Percentiles rank a stretch among this genome's conserved stretches.
Conservation (phyloP, 1,284 basidiomycete species). For the Leucoagaricus sp. region DNA sequence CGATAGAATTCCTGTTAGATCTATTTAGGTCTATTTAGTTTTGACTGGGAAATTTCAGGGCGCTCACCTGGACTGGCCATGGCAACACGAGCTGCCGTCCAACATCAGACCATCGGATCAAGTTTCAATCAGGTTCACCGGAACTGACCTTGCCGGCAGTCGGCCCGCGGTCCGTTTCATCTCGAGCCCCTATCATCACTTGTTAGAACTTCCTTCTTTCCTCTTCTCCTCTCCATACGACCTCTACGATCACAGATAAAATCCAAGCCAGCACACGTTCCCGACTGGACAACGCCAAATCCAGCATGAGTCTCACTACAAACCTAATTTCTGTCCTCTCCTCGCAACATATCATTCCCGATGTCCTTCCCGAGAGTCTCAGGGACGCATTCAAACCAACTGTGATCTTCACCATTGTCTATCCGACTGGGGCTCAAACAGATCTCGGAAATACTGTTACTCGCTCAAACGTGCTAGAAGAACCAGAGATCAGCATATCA, state of each 20-base stretch:
- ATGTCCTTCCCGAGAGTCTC: constrained; percentile 46
- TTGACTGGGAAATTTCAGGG: too few species aligned
- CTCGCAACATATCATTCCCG: constrained; percentile 52
- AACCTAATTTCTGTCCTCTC: constrained; percentile 40
- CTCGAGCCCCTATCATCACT: background rate
- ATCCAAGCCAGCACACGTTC: background rate
- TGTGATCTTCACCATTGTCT: constrained; percentile 54
- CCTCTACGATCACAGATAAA: background rate
- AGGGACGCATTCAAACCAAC: constrained; percentile 43
- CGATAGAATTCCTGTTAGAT: too few species aligned
- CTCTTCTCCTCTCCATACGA: background rate
- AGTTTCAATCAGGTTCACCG: too few species aligned
- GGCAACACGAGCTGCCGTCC: too few species aligned
- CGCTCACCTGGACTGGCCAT: too few species aligned
- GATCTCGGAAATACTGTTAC: constrained; percentile 51
- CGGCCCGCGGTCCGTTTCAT: background rate
- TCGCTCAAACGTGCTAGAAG: constrained; percentile 47
- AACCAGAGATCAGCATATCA: constrained; percentile 52
- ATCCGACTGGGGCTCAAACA: constrained; percentile 50
- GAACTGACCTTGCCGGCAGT: too few species aligned
- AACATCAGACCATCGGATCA: too few species aligned
- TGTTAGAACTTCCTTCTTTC: too few species aligned
- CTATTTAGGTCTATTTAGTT: too few species aligned
- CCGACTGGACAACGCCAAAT: too few species aligned
- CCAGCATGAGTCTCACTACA: constrained; percentile 10